A percentile compares a stretch with the other conserved stretches of the same genome.
phyloP scores from a whole-genome alignment of 257 asterid genomes.

The Fraxinus excelsior region DNA sequence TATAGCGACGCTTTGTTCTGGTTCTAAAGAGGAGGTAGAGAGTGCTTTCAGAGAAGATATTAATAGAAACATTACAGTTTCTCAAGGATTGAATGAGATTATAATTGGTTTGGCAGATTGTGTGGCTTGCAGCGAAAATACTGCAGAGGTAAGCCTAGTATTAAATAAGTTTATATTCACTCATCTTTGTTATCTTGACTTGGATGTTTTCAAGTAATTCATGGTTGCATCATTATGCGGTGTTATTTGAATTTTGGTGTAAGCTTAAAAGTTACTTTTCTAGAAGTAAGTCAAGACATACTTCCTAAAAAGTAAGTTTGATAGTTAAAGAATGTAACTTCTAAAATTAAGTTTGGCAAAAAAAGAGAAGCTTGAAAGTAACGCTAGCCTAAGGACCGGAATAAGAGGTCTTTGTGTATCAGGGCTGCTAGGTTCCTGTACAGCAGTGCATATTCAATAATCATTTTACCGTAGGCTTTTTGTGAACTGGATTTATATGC shows the following conservation, averaged over 20 bases:
- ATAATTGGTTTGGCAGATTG: conserved; percentile 75
- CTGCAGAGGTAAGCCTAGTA: conserved; percentile 55
- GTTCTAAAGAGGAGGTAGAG: conserved; percentile 51
- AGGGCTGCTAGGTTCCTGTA: background rate
- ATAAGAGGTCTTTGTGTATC: too few species aligned
- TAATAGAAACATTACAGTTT: conserved; percentile 32
- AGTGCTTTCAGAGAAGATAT: conserved; percentile 30
- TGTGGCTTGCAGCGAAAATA: conserved; percentile 64
- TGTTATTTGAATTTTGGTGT: background rate
- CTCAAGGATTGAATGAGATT: conserved; percentile 49
- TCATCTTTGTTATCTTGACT: background rate
- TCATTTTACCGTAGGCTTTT: background rate
- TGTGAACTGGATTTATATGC: background rate
- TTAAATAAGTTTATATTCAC: conserved; percentile 6
- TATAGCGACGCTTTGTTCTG: conserved; percentile 54
- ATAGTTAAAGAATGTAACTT: background rate
- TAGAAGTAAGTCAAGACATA: background rate
- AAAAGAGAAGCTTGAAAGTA: background rate
- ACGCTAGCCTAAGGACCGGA: background rate
- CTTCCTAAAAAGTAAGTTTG: background rate
- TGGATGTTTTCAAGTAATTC: background rate
- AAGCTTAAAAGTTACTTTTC: background rate
- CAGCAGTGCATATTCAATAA: background rate
- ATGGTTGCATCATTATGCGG: background rate
- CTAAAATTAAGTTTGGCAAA: background rate